phyloP scores from a whole-genome alignment of 108 stramenopile genomes.

The Cylindrotheca fusiformis region DNA sequence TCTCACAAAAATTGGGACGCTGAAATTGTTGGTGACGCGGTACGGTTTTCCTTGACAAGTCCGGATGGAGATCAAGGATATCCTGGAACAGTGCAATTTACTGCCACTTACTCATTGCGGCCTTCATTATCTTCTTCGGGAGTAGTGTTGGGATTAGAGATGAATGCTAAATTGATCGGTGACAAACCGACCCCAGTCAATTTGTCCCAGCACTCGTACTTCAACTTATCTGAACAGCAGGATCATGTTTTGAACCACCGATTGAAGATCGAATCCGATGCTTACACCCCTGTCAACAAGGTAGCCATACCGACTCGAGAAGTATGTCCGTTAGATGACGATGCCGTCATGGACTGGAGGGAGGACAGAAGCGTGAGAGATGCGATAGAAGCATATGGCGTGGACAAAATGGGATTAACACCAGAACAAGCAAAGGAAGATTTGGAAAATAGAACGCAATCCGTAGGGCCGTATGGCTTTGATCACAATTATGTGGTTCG shows the following conservation, averaged over 20 bases:
- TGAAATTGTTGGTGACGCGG: conserved; percentile 30
- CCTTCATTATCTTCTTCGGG: conserved; percentile 10
- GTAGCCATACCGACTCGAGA: conserved; percentile 70
- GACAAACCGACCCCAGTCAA: conserved; percentile 65
- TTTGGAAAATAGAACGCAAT: conserved; percentile 14
- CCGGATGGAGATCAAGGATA: conserved; percentile 82
- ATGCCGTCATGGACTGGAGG: conserved; percentile 59
- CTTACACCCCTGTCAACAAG: conserved; percentile 68
- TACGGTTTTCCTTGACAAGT: conserved; percentile 52
- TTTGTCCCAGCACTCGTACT: conserved; percentile 85
- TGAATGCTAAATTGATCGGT: conserved; percentile 48
- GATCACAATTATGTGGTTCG: conserved; percentile 83
- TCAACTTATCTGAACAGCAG: conserved; percentile 63
- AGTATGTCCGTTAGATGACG: conserved; percentile 44
- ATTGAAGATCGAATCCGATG: conserved; percentile 42
- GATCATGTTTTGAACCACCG: conserved; percentile 62
- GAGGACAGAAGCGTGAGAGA: conserved; percentile 31
- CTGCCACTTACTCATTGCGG: conserved; percentile 61
- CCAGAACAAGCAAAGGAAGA: conserved; percentile 15
- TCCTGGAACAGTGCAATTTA: conserved; percentile 62
- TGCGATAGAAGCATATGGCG: conserved; percentile 43
- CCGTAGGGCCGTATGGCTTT: conserved; percentile 56
- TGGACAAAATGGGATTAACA: conserved; percentile 25
- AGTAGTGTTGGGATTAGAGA: conserved; percentile 38
- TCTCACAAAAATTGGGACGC: conserved; percentile 56